phyloP scores from a whole-genome alignment of 192 early-diverging fungal genomes.

The Piromyces sp. region DNA sequence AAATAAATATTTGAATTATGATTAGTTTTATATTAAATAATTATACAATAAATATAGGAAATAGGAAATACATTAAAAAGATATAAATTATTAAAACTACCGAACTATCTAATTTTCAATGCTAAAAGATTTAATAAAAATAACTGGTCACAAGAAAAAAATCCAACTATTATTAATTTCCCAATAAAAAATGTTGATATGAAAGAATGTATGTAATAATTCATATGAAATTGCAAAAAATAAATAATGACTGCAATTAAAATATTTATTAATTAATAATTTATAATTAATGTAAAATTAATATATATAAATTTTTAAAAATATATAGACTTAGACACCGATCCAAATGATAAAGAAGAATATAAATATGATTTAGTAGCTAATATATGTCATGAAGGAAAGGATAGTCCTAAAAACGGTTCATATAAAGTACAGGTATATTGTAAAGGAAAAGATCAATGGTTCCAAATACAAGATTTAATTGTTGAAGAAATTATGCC shows the following conservation, averaged over 20 bases:
- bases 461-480: slow-evolving; percentile 90
- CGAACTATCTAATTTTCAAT: slow-evolving; percentile 75
- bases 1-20: neutral
- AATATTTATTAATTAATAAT: no score
- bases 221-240: no score
- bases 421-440: slow-evolving; percentile 70
- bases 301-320: neutral
- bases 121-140: slow-evolving; percentile 80
- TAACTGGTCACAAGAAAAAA: slow-evolving; percentile 71
- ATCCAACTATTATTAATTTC: slow-evolving; percentile 92
- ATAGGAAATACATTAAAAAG: slow-evolving; percentile 34
- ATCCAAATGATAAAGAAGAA: slow-evolving; percentile 9
- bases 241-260: no score
- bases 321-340: slow-evolving; percentile 26
- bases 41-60: slow-evolving; percentile 13
- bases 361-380: slow-evolving; percentile 71
- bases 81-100: slow-evolving; percentile 57
- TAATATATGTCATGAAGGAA: slow-evolving; percentile 82
- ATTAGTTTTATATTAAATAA: neutral
- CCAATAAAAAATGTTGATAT: slow-evolving; percentile 74
- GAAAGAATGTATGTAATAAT: slow-evolving; percentile 67
- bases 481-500: slow-evolving; percentile 80
- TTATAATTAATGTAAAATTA: no score
- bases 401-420: slow-evolving; percentile 40
- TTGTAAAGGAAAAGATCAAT: slow-evolving; percentile 62